Evolutionary conservation across 2,329 filamentous ascomycete genomes (phyloP), one percentile per base, ranked within the genome.

Genomic region (Ophiosphaerella korrae): DNA sequence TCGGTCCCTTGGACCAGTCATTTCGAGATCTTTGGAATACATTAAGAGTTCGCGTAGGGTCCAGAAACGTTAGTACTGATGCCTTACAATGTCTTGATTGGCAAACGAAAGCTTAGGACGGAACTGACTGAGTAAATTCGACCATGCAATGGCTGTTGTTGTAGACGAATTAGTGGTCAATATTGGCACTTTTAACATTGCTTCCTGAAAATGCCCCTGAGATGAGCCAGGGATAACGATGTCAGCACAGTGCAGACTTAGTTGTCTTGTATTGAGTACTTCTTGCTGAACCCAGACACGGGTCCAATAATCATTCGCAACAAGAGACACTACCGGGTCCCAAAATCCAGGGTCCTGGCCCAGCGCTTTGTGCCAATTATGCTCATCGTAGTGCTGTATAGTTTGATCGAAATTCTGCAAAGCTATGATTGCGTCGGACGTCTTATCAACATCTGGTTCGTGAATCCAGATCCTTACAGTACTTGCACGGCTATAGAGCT

Each of bases 261-360:
- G 23, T 2, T 12, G 5, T 6, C 29, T 12, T 11, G 48, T 42
- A 24, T 50, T 50, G 4, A 42, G 16, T 4, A 50, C 42, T 37
- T 50, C 48, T 21, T 50, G 48, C 18, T 45, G 48, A 5, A 50
- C 41, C 37, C 48, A 50, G 7, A 31, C 36, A 8, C 48, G 48
- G 2, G 31, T 32, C 48, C 48, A 50, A 33, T 50, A 50, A 13
- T 24, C 18, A 16, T 50, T 50, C 7, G 11, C 3, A 24, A 50
- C 37, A 13, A 50, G 14, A 13, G 48, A 42, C 9, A 24, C 29
- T 5, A 50, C 32, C 6, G 42, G 42, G 36, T 38, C 24, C 48
- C 48, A 50, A 16, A 50, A 45, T 18, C 14, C 16, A 11, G 48
- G 48, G 13, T 50, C 23, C 3, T 26, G 6, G 7, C 37, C 37